Evolutionary conservation across 176 grass and related monocot species (phyloP).

Genomic region (Paspalum vaginatum): DNA sequence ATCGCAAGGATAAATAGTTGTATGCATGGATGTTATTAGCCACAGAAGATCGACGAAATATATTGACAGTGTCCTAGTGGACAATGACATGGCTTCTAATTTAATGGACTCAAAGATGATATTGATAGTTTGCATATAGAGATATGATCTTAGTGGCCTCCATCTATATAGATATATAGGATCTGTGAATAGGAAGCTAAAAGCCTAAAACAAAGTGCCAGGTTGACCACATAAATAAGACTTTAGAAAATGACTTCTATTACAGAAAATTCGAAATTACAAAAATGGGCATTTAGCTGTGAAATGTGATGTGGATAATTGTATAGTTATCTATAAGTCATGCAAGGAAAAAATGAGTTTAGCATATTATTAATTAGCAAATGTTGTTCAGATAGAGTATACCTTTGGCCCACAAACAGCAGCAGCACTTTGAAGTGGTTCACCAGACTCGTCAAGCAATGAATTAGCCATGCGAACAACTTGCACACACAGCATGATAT

Average conservation of each 20-base stretch:
- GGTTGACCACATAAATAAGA: neutral
- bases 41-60: too few species aligned
- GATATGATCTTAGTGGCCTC: too few species aligned
- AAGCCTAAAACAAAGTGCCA: conserved; percentile 20
- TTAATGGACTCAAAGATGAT: too few species aligned
- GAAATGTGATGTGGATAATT: conserved; percentile 7
- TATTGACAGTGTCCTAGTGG: too few species aligned
- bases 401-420: conserved; percentile 93
- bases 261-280: conserved; percentile 17
- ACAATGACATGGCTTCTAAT: too few species aligned
- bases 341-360: conserved; percentile 14
- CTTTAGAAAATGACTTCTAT: neutral
- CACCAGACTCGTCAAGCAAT: too few species aligned
- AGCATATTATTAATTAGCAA: conserved; percentile 20
- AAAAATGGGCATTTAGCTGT: neutral
- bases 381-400: conserved; percentile 14
- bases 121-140: too few species aligned
- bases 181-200: conserved; percentile 23
- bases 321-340: neutral
- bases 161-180: too few species aligned
- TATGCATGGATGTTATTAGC: too few species aligned
- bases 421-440: too few species aligned
- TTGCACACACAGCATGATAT: conserved; percentile 96
- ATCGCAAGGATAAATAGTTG: too few species aligned
- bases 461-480: conserved; percentile 82